Percentiles rank a stretch among this genome's conserved stretches.
These are phyloP conservation scores for Bipolaris bicolor DNA, from an alignment of 2,329 filamentous ascomycete genomes.

Conservation along the genomic window DNA sequence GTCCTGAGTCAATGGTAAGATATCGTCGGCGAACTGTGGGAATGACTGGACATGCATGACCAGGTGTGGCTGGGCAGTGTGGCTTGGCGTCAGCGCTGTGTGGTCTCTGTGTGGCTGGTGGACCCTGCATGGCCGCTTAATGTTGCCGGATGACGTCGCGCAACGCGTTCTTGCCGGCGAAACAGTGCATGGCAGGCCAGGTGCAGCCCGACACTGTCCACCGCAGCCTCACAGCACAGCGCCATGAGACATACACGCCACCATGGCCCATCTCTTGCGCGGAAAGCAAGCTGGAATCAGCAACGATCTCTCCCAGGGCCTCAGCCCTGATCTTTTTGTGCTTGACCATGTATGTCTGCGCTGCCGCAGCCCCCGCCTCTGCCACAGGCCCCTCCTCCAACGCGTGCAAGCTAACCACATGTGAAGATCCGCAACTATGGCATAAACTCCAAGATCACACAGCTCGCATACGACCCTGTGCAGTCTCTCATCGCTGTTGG, in stretches of 20 bases:
- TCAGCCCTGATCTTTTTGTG: constrained; percentile 77
- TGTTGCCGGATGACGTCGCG: constrained; percentile 28
- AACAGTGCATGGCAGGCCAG: constrained; percentile 16
- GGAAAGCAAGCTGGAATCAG: constrained; percentile 93
- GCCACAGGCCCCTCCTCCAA: neutral
- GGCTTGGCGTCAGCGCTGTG: neutral
- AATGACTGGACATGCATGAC: neutral
- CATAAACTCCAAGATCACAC: constrained; percentile 70
- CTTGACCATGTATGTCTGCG: constrained; percentile 72
- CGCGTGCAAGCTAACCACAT: constrained; percentile 25
- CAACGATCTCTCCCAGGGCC: constrained; percentile 83
- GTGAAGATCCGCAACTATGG: constrained; percentile 52
- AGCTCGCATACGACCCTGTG: constrained; percentile 88
- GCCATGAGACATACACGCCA: constrained; percentile 39
- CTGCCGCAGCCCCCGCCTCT: constrained; percentile 24
- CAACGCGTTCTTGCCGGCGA: constrained; percentile 20
- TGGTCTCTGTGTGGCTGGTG: constrained; percentile 9
- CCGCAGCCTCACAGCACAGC: constrained; percentile 19
- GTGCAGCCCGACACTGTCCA: constrained; percentile 14
- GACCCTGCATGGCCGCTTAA: constrained; percentile 26
- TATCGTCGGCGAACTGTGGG: no score
- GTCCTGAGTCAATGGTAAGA: no score
- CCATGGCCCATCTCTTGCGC: constrained; percentile 86
- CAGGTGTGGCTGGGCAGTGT: constrained; percentile 10
- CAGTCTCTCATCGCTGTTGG: constrained; percentile 93